A percentile compares a stretch with the other conserved stretches of the same genome.
These are phyloP conservation scores for Mollisia scopiformis DNA, from an alignment of 2,329 filamentous ascomycete genomes.

Conservation along the genomic window DNA sequence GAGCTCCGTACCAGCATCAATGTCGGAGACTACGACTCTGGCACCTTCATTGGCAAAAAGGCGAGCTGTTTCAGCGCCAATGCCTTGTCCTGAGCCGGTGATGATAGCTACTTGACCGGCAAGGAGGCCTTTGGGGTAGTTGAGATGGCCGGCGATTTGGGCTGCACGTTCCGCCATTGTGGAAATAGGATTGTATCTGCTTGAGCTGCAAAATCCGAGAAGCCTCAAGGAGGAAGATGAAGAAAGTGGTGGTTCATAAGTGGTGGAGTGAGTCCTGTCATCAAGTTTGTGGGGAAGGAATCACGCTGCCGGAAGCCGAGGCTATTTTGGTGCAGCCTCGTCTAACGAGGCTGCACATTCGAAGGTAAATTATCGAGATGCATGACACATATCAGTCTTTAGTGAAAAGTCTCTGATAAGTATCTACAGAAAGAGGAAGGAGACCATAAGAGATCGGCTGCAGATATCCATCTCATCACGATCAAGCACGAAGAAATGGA, in stretches of 20 bases:
- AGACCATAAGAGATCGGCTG: too few species aligned
- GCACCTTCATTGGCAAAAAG: conserved; percentile 88
- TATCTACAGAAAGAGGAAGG: too few species aligned
- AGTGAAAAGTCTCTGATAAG: too few species aligned
- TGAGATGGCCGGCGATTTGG: conserved; percentile 79
- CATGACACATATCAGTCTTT: too few species aligned
- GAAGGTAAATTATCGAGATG: background rate
- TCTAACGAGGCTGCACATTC: background rate
- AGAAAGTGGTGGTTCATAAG: background rate
- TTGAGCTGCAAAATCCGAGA: background rate
- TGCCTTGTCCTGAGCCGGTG: conserved; percentile 84
- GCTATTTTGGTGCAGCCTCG: conserved; percentile 3
- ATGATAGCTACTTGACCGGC: conserved; percentile 84
- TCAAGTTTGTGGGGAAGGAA: conserved; percentile 7
- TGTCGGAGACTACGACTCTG: conserved; percentile 81
- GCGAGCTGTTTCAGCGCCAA: conserved; percentile 81
- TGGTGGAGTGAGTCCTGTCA: background rate
- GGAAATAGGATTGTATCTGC: background rate
- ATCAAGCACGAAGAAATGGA: too few species aligned
- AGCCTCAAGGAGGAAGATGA: background rate
- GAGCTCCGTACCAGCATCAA: conserved; percentile 65
- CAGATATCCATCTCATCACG: too few species aligned
- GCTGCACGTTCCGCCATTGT: conserved; percentile 54
- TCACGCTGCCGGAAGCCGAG: conserved; percentile 8
- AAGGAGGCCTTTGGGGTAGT: conserved; percentile 80